Base-by-base conservation (phyloP, 2,329 filamentous ascomycete genomes). In the Penicillium sp. region DNA sequence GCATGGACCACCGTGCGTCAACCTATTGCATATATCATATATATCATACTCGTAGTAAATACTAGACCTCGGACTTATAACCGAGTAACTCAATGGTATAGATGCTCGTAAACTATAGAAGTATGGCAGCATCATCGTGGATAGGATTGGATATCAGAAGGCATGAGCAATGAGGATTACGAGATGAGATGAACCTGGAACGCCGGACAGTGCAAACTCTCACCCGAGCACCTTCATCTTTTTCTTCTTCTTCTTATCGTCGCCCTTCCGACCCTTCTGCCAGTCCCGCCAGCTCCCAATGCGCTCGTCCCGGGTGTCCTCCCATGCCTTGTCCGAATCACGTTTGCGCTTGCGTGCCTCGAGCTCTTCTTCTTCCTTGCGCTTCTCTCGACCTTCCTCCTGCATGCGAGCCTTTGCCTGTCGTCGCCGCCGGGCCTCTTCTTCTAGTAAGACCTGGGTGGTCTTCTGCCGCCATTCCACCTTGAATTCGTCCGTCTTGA, bases 221-320 rank as follows among this genome's bases (percentile, higher is more conserved):
- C 59, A 79, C 14, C 77, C 77, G 29, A 80, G 55, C 5, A 80
- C 77, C 60, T 80, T 80, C 76, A 79, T 77, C 66, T 79, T 80
- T 70, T 91, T 90, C 79, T 89, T 90, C 73, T 71, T 71, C 34
- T 70, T 72, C 16, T 72, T 67, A 62, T 73, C 77, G 39, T 78
- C 79, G 74, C 83, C 86, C 57, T 83, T 84, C 55, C 76, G 73
- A 7, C 72, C 77, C 77, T 95, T 94, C 72, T 94, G 87, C 68
- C 96, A 99, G 62, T 92, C 85, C 53, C 94, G 85, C 94, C 94
- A 99, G 73, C 89, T 96, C 61, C 87, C 90, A 75, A 99, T 97
- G 61, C 94, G 84, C 76, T 91, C 84, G 56, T 99, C 94, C 43
- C 94, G 81, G 23, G 89, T 96, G 68, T 90, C 87, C 79, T 99